Base-by-base conservation (phyloP, 2,329 filamentous ascomycete genomes). In the Hypoxylon sp. region DNA sequence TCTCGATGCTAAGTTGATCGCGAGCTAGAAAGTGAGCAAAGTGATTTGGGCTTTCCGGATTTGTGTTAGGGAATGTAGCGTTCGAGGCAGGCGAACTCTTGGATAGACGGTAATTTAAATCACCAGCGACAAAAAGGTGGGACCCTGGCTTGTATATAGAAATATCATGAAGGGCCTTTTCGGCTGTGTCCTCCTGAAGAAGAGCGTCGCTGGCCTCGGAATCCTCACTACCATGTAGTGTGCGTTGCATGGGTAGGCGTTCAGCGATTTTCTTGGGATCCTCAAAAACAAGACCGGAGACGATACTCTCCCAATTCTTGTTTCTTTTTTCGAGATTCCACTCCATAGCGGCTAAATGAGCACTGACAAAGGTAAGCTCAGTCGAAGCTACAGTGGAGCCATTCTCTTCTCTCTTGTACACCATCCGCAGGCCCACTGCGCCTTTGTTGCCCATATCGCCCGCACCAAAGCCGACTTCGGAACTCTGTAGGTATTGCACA, bases 371-470 rank as follows among this genome's bases (percentile, higher is more conserved):
- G 0, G 94, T 97, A 61, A 98, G 79, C 74, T 92, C 88, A 26
- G 91, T 87, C 3, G 57, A 61, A 42, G 82, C 82, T 53, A 70
- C 76, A 9, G 70, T 72, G 31, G 71, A 74, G 50, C 72, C 76
- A 63, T 78, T 70, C 5, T 75, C 76, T 3, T 82, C 78, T 44
- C 83, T 81, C 3, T 73, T 73, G 13, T 93, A 91, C 13, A 88
- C 85, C 47, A 96, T 80, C 35, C 94, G 86, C 67, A 95, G 85
- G 0, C 92, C 96, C 0, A 97, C 92, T 3, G 94, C 95, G 31
- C 95, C 96, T 81, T 99, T 99, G 80, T 98, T 98, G 14, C 94
- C 96, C 91, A 97, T 96, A 54, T 95, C 91, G 64, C 90, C 91
- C 0, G 94, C 80, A 0, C 96, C 96, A 53, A 98, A 92, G 0